Evolutionary conservation across 2,329 filamentous ascomycete genomes (phyloP).

Genomic region (Magnaporthiopsis incrustans): DNA sequence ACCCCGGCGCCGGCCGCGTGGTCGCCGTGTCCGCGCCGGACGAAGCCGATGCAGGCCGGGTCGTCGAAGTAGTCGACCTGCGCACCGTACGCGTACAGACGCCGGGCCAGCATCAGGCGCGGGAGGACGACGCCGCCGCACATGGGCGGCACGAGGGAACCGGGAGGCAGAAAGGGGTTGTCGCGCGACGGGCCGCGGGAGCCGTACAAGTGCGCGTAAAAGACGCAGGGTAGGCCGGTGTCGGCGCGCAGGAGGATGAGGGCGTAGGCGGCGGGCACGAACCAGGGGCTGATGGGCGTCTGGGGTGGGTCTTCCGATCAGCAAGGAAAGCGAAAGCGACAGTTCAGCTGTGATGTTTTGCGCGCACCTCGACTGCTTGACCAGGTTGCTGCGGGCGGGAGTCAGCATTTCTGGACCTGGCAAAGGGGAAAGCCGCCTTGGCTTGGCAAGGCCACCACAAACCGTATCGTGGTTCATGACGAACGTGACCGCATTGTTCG

Average conservation of each 20-base stretch:
- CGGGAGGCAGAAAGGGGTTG: constrained; percentile 21
- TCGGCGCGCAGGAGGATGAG: constrained; percentile 54
- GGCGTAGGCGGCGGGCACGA: constrained; percentile 60
- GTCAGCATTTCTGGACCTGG: constrained; percentile 2
- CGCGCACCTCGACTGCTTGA: constrained; percentile 2
- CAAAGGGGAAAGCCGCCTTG: not conserved
- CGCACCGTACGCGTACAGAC: constrained; percentile 57
- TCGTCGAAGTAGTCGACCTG: constrained; percentile 57
- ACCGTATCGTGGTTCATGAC: constrained; percentile 62
- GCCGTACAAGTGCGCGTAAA: constrained; percentile 64
- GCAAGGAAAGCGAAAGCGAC: not conserved
- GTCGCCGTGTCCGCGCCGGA: constrained; percentile 39
- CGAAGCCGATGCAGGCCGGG: constrained; percentile 51
- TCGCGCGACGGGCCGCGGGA: constrained; percentile 40
- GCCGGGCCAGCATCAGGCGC: constrained; percentile 51
- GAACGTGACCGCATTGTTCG: constrained; percentile 53
- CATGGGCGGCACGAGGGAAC: constrained; percentile 29
- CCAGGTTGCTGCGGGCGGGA: constrained; percentile 2
- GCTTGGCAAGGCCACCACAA: constrained; percentile 12
- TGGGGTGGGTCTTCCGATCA: constrained; percentile 13
- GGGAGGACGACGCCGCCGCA: constrained; percentile 45
- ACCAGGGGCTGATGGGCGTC: constrained; percentile 51
- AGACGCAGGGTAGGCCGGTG: constrained; percentile 57
- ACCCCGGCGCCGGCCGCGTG: constrained; percentile 43
- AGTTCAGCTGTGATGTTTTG: not conserved